Conservation (phyloP, 805 yeast species). For the Priceomyces carsonii region DNA sequence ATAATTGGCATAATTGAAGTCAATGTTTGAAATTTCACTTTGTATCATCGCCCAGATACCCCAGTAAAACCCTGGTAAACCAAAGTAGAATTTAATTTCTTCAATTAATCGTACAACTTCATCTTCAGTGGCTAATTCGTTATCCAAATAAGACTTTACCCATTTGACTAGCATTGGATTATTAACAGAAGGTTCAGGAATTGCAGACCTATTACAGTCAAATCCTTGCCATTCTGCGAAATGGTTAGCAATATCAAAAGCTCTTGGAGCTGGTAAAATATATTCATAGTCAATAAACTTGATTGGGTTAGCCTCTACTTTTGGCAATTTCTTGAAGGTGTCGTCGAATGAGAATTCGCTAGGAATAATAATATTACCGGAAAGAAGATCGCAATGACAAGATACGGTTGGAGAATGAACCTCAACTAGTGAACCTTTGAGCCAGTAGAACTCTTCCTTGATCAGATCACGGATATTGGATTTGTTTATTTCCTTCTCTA, state of each 20-base stretch:
- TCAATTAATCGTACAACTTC: conserved; percentile 47
- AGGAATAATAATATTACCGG: conserved; percentile 73
- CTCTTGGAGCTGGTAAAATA: conserved; percentile 70
- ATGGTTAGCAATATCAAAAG: conserved; percentile 74
- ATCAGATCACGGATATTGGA: conserved; percentile 41
- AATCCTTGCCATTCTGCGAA: conserved; percentile 84
- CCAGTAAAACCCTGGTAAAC: conserved; percentile 84
- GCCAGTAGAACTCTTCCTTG: conserved; percentile 55
- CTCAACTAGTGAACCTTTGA: conserved; percentile 37
- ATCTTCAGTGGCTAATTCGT: conserved; percentile 23
- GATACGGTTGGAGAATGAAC: conserved; percentile 56
- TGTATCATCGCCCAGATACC: conserved; percentile 84
- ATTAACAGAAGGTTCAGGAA: conserved; percentile 50
- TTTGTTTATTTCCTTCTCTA: conserved; percentile 17
- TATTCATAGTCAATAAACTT: conserved; percentile 73
- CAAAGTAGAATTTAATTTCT: conserved; percentile 65
- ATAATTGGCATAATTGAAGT: conserved; percentile 67
- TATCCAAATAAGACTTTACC: conserved; percentile 57
- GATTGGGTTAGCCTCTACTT: conserved; percentile 38
- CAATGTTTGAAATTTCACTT: conserved; percentile 65
- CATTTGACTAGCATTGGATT: conserved; percentile 54
- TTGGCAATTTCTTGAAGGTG: conserved; percentile 15
- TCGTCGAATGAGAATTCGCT: conserved; percentile 18
- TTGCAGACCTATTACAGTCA: conserved; percentile 60
- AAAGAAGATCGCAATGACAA: conserved; percentile 69